Evolutionary conservation across 2,329 filamentous ascomycete species (phyloP), one percentile per base, ranked within the genome.

Genomic region (Beauveria pseudobassiana): DNA sequence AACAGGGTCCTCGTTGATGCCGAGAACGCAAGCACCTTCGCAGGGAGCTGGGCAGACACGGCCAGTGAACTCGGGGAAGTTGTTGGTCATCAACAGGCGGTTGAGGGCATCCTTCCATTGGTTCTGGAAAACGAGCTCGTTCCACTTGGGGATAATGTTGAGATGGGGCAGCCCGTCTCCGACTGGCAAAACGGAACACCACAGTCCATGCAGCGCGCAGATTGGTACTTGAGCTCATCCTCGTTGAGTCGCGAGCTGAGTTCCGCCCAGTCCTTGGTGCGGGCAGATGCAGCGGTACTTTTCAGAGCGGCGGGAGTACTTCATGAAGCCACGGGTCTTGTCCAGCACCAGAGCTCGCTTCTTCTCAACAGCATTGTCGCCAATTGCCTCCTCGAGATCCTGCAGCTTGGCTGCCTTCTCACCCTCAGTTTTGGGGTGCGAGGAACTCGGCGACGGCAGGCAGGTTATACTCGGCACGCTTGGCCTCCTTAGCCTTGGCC

Each of bases 101-200:
- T 96, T 93, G 4, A 97, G 85, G 26, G 93, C 93, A 75, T 97
- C 93, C 68, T 87, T 85, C 93, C 93, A 98, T 65, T 96, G 87
- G 53, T 85, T 83, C 62, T 86, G 79, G 71, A 86, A 87, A 0
- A 96, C 85, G 9, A 96, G 66, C 64, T 96, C 92, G 62, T 96
- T 96, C 91, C 91, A 96, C 69, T 97, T 97, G 62, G 93, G 93
- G 69, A 98, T 98, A 72, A 98, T 96, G 78, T 98, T 98, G 68
- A 92, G 74, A 97, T 97, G 1, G 93, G 93, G 73, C 93, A 98
- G 54, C 93, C 93, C 65, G 90, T 92, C 69, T 98, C 93, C 22
- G 92, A 96, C 76, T 98, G 93, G 70, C 93, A 98, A 83, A 98
- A 98, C 1, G 93, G 93, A 64, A 98, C 93, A 85, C 93, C 93